Evolutionary conservation across 331 rosid genomes (phyloP).

Genomic region (Rosa hybrid): DNA sequence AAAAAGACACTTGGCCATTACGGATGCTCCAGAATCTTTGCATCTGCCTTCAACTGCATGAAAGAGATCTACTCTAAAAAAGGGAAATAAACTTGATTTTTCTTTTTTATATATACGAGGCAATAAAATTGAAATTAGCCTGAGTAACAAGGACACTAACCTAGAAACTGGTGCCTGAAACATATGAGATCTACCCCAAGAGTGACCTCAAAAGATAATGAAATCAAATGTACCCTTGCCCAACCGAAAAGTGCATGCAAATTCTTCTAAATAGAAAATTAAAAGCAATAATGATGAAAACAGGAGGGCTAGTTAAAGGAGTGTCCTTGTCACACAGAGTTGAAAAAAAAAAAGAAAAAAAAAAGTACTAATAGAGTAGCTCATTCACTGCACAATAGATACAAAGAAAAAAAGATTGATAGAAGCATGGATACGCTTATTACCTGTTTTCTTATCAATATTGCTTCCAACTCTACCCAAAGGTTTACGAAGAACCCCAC

Average conservation of each 20-base stretch:
- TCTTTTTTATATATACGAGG: conserved; percentile 5
- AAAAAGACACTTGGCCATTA: conserved; percentile 92
- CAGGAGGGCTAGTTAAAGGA: conserved; percentile 25
- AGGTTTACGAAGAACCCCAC: conserved; percentile 83
- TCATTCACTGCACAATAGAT: neutral
- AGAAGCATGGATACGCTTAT: conserved; percentile 2
- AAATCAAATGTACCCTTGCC: conserved; percentile 20
- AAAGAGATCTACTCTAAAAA: conserved; percentile 73
- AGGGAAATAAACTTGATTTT: conserved; percentile 33
- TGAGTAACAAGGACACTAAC: conserved; percentile 20
- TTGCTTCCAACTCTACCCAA: conserved; percentile 30
- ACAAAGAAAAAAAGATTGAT: neutral
- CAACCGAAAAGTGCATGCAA: conserved; percentile 6
- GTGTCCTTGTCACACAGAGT: conserved; percentile 26
- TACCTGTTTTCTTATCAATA: conserved; percentile 61
- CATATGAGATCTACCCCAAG: conserved; percentile 8
- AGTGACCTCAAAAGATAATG: conserved; percentile 16
- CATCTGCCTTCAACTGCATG: conserved; percentile 88
- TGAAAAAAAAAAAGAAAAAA: neutral
- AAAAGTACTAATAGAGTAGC: neutral
- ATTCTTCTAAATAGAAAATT: neutral
- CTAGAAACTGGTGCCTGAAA: conserved; percentile 8
- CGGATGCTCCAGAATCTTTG: conserved; percentile 81
- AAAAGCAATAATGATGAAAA: neutral
- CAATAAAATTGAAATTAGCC: conserved; percentile 30